Base-by-base conservation (phyloP, 106 monocot genomes). In the Vanilla planifolia region DNA sequence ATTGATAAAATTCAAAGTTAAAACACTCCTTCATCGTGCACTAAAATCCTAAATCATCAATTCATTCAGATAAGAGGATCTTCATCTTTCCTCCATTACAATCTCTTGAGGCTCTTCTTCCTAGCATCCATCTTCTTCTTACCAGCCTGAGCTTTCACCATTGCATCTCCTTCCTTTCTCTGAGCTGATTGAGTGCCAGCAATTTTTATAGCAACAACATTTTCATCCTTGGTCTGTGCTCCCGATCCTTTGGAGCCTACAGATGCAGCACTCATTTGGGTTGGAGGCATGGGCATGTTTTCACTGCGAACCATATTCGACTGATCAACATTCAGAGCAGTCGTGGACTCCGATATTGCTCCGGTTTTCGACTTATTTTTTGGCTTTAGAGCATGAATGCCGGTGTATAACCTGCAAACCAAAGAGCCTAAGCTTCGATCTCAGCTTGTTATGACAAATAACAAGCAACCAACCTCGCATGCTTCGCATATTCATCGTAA, bases 51-150 rank as follows among this genome's bases (percentile, higher is more conserved):
- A n/a, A n/a, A n/a, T n/a, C n/a, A n/a, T n/a, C n/a, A n/a, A n/a
- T n/a, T n/a, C n/a, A n/a, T n/a, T n/a, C n/a, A n/a, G n/a, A n/a
- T n/a, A n/a, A n/a, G n/a, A n/a, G n/a, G n/a, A n/a, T n/a, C n/a
- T n/a, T n/a, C n/a, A n/a, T n/a, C n/a, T n/a, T n/a, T n/a, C n/a
- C 45, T 15, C 45, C 0, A 7, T 9, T 83, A 95, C 50, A 95
- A 61, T 74, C 95, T 86, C 77, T 89, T 95, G 65, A 95, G 60
- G 59, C 95, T 95, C 68, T 90, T 95, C 84, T 90, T 90, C 74
- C 90, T 76, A 1, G 84, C 90, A 66, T 90, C 95, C 17, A 84
- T 84, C 65, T 87, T 96, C 78, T 86, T 90, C 74, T 81, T 90
- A 48, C 87, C 95, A 0, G 51, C 74, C 10, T 66, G 69, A 68